Conservation (phyloP, 1,284 basidiomycete genomes). For the Earliella scabrosa region DNA sequence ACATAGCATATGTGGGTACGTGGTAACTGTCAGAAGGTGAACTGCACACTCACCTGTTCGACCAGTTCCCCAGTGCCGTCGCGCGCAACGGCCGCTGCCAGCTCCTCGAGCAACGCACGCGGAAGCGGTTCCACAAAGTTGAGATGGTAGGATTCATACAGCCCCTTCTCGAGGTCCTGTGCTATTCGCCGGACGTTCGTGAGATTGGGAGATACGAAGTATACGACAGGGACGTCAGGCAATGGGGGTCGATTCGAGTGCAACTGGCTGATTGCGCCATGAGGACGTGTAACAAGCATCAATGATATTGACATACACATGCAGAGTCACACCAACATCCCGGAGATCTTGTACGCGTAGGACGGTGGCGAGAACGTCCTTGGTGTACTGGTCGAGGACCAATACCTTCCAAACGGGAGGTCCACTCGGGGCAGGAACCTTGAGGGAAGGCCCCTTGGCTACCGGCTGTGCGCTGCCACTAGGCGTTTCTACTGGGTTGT, state of each 20-base stretch:
- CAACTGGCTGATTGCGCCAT: conserved; percentile 68
- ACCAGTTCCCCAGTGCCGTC: conserved; percentile 87
- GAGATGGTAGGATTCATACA: conserved; percentile 94
- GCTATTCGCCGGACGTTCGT: conserved; percentile 89
- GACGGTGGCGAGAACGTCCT: conserved; percentile 95
- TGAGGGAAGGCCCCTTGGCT: conserved; percentile 45
- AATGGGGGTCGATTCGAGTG: conserved; percentile 90
- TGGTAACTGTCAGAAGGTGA: not conserved
- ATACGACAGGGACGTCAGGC: conserved; percentile 95
- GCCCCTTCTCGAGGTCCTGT: conserved; percentile 82
- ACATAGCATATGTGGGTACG: not conserved
- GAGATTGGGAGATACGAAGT: conserved; percentile 93
- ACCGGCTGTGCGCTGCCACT: conserved; percentile 34
- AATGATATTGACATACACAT: conserved; percentile 69
- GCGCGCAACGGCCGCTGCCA: conserved; percentile 87
- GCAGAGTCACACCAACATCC: conserved; percentile 95
- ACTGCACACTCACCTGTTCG: conserved; percentile 59
- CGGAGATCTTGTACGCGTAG: conserved; percentile 95
- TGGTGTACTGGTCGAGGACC: conserved; percentile 93
- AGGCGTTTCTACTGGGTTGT: conserved; percentile 38
- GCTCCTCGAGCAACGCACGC: conserved; percentile 89
- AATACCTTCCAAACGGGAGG: conserved; percentile 97
- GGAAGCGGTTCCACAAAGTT: conserved; percentile 95
- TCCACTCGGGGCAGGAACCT: conserved; percentile 55
- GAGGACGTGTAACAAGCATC: not conserved